Evolutionary conservation across 495 filamentous ascomycete species (phyloP), one percentile per base, ranked within the genome.

Genomic region (Penicillium waksmanii): DNA sequence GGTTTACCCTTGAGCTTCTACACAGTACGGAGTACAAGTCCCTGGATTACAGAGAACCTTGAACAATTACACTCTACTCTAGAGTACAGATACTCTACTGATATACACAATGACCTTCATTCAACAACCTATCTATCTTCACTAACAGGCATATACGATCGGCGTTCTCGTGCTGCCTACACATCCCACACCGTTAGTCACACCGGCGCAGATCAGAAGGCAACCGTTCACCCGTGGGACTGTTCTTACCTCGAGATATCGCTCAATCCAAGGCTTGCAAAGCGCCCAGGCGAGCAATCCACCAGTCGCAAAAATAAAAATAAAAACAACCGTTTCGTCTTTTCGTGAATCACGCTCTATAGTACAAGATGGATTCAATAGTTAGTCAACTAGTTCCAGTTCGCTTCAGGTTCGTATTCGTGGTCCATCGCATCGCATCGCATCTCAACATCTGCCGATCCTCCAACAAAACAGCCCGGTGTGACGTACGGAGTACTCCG

Each of bases 271-370:
- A 36, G 85, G 80, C 72, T 86, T 87, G 17, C 89, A 72, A 15
- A 83, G 84, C 1, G 95, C 94, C 86, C 91, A 97, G 33, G 79
- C 82, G 55, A 98, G 77, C 61, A 98, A 69, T 3, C 90, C 90
- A n/a, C 85, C 80, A 5, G 93, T 97, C 35, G 90, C 88, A 56
- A 93, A 74, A 23, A 98, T 92, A 70, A 98, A 98, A 5, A 93
- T 88, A 69, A 93, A 90, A 0, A 98, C 93, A 25, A 98, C 93
- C 34, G 93, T 83, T 73, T 92, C 83, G 66, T 96, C 94, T 74
- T 97, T 97, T 56, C 83, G 78, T 31, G 89, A 93, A 70, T 98
- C 94, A 60, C 94, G 82, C 73, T 97, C 86, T 89, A 60, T 23
- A 2, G 23, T 3, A 23, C 23, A 23, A 3, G 31, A 46, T 67